These are phyloP conservation scores for Daldinia loculata DNA, from an alignment of 495 filamentous ascomycete genomes.

Conservation along the genomic window DNA sequence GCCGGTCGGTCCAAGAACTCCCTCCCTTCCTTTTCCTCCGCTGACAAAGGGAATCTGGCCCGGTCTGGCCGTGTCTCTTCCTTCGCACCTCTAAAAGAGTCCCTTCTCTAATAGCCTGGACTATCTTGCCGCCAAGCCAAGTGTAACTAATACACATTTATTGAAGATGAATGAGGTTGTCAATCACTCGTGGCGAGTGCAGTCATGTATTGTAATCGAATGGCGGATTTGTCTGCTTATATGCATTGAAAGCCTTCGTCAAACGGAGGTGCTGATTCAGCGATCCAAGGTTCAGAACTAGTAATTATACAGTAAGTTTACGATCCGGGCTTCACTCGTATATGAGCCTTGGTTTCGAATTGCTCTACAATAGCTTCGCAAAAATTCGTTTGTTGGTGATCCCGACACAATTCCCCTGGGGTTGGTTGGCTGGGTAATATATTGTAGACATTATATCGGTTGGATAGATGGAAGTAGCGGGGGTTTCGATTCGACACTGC, in stretches of 20 bases:
- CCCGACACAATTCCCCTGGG: slow-evolving; percentile 9
- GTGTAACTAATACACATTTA: neutral
- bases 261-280: slow-evolving; percentile 1
- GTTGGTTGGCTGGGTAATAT: slow-evolving; percentile 15
- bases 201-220: neutral
- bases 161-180: neutral
- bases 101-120: neutral
- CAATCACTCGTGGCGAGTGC: neutral
- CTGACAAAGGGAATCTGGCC: slow-evolving; percentile 1
- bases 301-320: slow-evolving; percentile 19
- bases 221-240: neutral
- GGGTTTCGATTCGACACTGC: neutral
- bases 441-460: slow-evolving; percentile 37
- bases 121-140: slow-evolving; percentile 2
- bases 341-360: neutral
- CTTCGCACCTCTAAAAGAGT: neutral
- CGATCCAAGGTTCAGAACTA: slow-evolving; percentile 5
- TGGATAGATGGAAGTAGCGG: slow-evolving; percentile 18
- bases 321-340: neutral
- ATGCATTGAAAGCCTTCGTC: slow-evolving; percentile 5
- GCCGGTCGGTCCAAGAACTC: neutral
- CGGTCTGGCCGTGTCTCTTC: neutral
- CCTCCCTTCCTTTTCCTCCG: neutral
- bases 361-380: slow-evolving; percentile 1
- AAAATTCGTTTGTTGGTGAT: neutral